Conservation (phyloP, 768 basidiomycete species). For the Rhodocollybia butyracea region DNA sequence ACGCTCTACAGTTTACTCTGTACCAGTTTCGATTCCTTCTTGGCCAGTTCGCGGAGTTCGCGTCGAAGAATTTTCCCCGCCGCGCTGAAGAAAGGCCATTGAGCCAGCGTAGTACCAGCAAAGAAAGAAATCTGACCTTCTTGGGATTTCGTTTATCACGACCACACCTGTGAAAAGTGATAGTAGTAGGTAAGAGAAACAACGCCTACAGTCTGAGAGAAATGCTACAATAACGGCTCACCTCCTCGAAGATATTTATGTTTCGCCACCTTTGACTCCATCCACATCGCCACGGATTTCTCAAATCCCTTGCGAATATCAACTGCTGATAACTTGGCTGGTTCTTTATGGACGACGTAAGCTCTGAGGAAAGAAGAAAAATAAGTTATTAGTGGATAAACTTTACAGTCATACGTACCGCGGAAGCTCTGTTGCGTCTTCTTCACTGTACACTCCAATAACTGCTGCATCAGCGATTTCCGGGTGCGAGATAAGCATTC, state of each 20-base stretch:
- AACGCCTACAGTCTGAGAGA: neutral
- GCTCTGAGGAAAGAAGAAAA: conserved; percentile 37
- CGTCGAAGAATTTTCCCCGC: conserved; percentile 87
- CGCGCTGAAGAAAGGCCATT: conserved; percentile 42
- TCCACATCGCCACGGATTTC: conserved; percentile 60
- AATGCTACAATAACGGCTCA: conserved; percentile 12
- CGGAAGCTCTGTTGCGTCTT: conserved; percentile 80
- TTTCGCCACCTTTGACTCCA: conserved; percentile 59
- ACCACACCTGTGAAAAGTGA: conserved; percentile 49
- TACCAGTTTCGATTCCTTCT: conserved; percentile 45
- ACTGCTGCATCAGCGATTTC: conserved; percentile 79
- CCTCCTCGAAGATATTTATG: conserved; percentile 83
- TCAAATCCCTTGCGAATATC: conserved; percentile 42
- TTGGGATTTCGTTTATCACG: conserved; percentile 61
- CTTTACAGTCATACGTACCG: conserved; percentile 35
- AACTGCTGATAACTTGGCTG: conserved; percentile 29
- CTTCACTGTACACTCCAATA: conserved; percentile 64
- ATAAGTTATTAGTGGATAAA: neutral
- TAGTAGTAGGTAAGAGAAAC: neutral
- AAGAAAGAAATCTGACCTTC: conserved; percentile 64
- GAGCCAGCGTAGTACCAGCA: no score
- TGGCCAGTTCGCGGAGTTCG: conserved; percentile 67
- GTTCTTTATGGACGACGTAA: conserved; percentile 54
- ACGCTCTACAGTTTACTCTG: neutral
- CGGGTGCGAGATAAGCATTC: conserved; percentile 68